phyloP scores from a whole-genome alignment of 306 rosid species.

The Arachis stenosperma region DNA sequence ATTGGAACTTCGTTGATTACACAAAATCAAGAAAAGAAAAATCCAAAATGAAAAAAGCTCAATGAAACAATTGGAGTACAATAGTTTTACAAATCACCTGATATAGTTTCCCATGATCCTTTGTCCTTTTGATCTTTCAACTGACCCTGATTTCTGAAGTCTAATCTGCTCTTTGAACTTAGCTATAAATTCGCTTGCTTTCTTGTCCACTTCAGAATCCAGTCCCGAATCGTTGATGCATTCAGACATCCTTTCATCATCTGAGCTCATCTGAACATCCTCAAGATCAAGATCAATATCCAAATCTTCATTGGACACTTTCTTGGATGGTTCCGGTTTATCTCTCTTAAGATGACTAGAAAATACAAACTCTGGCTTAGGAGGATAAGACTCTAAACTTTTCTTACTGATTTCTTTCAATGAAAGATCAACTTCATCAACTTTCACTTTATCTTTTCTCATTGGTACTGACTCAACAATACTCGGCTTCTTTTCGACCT shows the following conservation, averaged over 20 bases:
- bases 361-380: conserved; percentile 44
- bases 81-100: conserved; percentile 53
- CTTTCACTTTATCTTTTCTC: conserved; percentile 53
- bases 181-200: conserved; percentile 93
- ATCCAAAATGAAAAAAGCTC: conserved; percentile 29
- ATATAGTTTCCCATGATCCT: conserved; percentile 42
- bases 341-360: conserved; percentile 38
- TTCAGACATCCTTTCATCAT: conserved; percentile 49
- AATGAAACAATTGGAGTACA: conserved; percentile 28
- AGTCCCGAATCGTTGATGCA: conserved; percentile 51
- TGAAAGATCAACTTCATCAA: conserved; percentile 44
- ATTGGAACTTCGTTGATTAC: conserved; percentile 27
- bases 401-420: conserved; percentile 38
- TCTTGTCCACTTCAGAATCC: conserved; percentile 92
- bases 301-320: conserved; percentile 40
- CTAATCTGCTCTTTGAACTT: conserved; percentile 88
- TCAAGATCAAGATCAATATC: conserved; percentile 51
- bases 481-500: conserved; percentile 43
- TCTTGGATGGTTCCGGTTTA: conserved; percentile 46
- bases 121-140: conserved; percentile 68
- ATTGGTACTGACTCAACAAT: conserved; percentile 38
- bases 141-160: conserved; percentile 81
- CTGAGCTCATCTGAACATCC: conserved; percentile 48
- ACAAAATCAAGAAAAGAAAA: conserved; percentile 21
- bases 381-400: conserved; percentile 37